Evolutionary conservation across 75 land plant genomes (phyloP).

Genomic region (Chamaecyparis obtusa): DNA sequence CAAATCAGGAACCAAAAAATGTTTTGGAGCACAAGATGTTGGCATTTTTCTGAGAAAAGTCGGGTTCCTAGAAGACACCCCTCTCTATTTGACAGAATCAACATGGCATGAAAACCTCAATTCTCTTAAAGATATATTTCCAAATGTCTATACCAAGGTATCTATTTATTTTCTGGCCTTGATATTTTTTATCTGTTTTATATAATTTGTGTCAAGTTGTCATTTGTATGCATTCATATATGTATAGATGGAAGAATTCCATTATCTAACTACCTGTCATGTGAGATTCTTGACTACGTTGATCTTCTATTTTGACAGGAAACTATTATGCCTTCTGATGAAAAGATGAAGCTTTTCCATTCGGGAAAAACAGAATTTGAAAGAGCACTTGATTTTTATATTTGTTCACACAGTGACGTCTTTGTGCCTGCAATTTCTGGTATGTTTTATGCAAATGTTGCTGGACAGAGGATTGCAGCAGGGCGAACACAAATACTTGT

Average conservation of each 20-base stretch:
- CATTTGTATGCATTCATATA: no score
- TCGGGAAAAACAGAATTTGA: slow-evolving; percentile 42
- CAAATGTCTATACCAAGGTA: slow-evolving; percentile 82
- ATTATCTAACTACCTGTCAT: background rate
- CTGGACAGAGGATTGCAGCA: slow-evolving; percentile 65
- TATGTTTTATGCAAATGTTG: slow-evolving; percentile 70
- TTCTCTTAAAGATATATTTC: slow-evolving; percentile 54
- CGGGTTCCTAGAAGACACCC: slow-evolving; percentile 58
- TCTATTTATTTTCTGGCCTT: background rate
- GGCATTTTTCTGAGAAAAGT: slow-evolving; percentile 52
- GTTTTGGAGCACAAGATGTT: slow-evolving; percentile 60
- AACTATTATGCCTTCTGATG: slow-evolving; percentile 57
- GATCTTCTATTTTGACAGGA: slow-evolving; percentile 40
- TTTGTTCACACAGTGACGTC: slow-evolving; percentile 71
- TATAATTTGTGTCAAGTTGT: background rate
- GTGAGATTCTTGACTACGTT: background rate
- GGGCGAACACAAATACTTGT: slow-evolving; percentile 71
- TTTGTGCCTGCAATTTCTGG: slow-evolving; percentile 80
- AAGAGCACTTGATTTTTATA: slow-evolving; percentile 66
- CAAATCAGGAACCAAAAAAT: slow-evolving; percentile 38
- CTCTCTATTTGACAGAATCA: slow-evolving; percentile 76
- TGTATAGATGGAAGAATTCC: background rate
- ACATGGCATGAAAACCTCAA: slow-evolving; percentile 69
- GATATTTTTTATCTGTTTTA: background rate
- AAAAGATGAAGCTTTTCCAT: slow-evolving; percentile 43